Percentiles rank a stretch among this genome's conserved stretches.
These are phyloP conservation scores for Neoarthrinium moseri DNA, from an alignment of 2,329 filamentous ascomycete species.

Conservation along the genomic window DNA sequence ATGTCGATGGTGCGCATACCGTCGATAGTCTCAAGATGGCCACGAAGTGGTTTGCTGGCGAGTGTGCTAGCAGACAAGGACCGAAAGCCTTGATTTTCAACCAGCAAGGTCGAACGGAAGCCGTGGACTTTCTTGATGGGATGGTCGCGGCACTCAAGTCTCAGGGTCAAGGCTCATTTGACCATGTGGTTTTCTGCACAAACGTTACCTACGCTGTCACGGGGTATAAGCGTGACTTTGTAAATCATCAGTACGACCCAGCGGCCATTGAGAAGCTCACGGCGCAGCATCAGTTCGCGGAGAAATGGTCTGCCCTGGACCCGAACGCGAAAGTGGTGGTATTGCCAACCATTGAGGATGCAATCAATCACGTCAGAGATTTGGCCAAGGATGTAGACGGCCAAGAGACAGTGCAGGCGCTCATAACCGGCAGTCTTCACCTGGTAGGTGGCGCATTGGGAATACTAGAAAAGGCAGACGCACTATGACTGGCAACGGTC, in stretches of 20 bases:
- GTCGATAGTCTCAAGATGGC: constrained; percentile 83
- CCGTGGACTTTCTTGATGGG: constrained; percentile 49
- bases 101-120: constrained; percentile 13
- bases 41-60: constrained; percentile 73
- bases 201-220: constrained; percentile 60
- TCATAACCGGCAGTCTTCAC: constrained; percentile 64
- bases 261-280: constrained; percentile 50
- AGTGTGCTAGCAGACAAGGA: constrained; percentile 28
- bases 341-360: constrained; percentile 54
- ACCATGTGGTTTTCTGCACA: constrained; percentile 78
- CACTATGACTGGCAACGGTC: constrained; percentile 27
- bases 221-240: constrained; percentile 56
- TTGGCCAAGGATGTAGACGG: constrained; percentile 27
- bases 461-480: constrained; percentile 46
- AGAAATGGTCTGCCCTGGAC: constrained; percentile 49
- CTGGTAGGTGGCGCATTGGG: constrained; percentile 56
- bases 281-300: constrained; percentile 51
- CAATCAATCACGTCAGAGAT: constrained; percentile 45
- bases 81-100: constrained; percentile 68
- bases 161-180: constrained; percentile 48
- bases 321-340: constrained; percentile 43
- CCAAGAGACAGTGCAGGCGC: constrained; percentile 39
- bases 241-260: constrained; percentile 54
- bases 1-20: constrained; percentile 92
- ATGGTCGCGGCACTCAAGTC: constrained; percentile 37